These are phyloP conservation scores for Arthroderma uncinatum DNA, from an alignment of 2,329 filamentous ascomycete species.

Conservation along the genomic window DNA sequence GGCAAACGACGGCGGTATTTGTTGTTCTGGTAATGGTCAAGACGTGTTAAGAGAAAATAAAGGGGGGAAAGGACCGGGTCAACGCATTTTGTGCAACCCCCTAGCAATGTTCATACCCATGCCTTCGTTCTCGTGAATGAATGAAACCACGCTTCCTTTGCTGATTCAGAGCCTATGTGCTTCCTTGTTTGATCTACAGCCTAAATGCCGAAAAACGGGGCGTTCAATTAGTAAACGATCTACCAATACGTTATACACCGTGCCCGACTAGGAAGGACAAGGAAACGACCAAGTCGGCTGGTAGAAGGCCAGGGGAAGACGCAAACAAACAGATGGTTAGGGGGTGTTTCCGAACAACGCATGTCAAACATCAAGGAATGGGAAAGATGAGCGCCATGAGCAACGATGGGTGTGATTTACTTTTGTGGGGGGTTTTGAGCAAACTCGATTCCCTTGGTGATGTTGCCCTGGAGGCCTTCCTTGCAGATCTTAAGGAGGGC, in stretches of 20 bases:
- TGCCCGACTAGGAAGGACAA: neutral
- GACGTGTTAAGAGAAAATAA: neutral
- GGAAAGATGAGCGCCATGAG: neutral
- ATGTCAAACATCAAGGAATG: slow-evolving; percentile 11
- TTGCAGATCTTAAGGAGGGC: slow-evolving; percentile 65
- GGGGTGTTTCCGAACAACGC: no score
- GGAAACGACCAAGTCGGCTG: no score
- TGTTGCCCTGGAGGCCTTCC: slow-evolving; percentile 79
- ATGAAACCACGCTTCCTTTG: neutral
- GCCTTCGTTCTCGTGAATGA: neutral
- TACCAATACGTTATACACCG: neutral
- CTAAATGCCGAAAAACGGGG: neutral
- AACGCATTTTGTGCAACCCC: neutral
- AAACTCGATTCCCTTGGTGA: slow-evolving; percentile 86
- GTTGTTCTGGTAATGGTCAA: neutral
- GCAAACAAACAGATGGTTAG: neutral
- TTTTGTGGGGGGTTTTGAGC: slow-evolving; percentile 78
- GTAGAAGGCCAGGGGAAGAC: neutral
- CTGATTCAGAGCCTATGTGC: neutral
- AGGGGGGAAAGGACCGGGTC: neutral
- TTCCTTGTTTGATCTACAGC: neutral
- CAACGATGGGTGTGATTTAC: slow-evolving; percentile 45
- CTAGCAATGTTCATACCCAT: neutral
- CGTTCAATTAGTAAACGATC: neutral
- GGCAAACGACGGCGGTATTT: neutral